Evolutionary conservation across 1,284 basidiomycete species (phyloP).

Genomic region (Heterobasidion parviporum): DNA sequence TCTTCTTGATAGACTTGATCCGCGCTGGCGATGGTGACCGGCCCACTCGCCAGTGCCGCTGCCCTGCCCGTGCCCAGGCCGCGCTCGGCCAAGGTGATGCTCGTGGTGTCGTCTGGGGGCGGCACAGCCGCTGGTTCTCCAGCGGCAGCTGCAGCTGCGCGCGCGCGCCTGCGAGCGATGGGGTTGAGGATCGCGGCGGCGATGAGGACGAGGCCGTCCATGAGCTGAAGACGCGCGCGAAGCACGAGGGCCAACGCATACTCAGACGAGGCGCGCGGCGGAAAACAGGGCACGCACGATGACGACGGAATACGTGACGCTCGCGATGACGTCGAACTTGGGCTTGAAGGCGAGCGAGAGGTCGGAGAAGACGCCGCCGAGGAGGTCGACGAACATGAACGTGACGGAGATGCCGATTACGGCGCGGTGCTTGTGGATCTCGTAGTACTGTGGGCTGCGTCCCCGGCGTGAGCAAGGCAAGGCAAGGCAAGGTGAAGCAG

Average conservation of each 20-base stretch:
- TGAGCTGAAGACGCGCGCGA: slow-evolving; percentile 25
- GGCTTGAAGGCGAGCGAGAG: slow-evolving; percentile 65
- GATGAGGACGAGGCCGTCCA: slow-evolving; percentile 52
- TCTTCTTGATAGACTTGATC: too few species aligned
- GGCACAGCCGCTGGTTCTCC: neutral
- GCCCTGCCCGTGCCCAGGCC: neutral
- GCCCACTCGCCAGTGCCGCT: neutral
- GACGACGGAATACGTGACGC: slow-evolving; percentile 54
- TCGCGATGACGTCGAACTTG: slow-evolving; percentile 59
- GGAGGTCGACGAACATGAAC: slow-evolving; percentile 67
- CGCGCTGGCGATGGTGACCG: neutral
- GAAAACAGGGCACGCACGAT: slow-evolving; percentile 33
- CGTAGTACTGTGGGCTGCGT: slow-evolving; percentile 46
- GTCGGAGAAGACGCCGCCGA: slow-evolving; percentile 66
- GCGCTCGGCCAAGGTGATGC: neutral
- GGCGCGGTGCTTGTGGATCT: slow-evolving; percentile 64
- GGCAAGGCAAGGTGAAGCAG: neutral
- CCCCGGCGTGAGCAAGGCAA: neutral
- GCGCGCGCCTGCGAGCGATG: slow-evolving; percentile 9
- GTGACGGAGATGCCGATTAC: slow-evolving; percentile 67
- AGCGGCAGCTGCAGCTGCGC: neutral
- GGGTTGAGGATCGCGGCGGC: slow-evolving; percentile 61
- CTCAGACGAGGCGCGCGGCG: neutral
- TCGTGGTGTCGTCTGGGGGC: neutral
- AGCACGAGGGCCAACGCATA: too few species aligned